Conservation (phyloP, 495 filamentous ascomycete species). For the Podospora pseudoanserina region DNA sequence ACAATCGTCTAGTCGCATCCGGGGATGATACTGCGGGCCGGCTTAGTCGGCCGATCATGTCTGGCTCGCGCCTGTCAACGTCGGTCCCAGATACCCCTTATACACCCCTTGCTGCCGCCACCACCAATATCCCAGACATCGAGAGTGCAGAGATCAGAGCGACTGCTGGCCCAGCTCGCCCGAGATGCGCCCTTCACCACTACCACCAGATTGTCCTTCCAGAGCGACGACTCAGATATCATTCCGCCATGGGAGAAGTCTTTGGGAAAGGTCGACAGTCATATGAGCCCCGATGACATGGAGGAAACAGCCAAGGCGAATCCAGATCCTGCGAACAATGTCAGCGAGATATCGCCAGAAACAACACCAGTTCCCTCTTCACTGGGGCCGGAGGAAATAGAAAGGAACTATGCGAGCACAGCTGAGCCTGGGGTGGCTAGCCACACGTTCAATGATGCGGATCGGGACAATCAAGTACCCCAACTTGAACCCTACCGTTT, state of each 20-base stretch:
- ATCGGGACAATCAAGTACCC: neutral
- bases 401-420: neutral
- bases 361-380: neutral
- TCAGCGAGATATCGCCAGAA: neutral
- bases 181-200: neutral
- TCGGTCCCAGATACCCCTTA: conserved; percentile 10
- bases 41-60: conserved; percentile 23
- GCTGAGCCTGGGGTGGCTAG: neutral
- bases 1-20: neutral
- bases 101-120: conserved; percentile 1
- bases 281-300: conserved; percentile 35
- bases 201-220: neutral
- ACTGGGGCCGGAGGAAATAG: neutral
- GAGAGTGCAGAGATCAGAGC: neutral
- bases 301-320: conserved; percentile 18
- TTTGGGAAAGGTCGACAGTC: conserved; percentile 1
- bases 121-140: neutral
- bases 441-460: neutral
- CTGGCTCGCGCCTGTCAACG: conserved; percentile 4
- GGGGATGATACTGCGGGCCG: conserved; percentile 19
- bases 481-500: neutral
- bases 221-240: neutral
- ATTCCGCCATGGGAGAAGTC: neutral
- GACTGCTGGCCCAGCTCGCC: neutral
- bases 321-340: neutral